Conservation (phyloP, 495 filamentous ascomycete genomes). For the Talaromyces borbonicus region DNA sequence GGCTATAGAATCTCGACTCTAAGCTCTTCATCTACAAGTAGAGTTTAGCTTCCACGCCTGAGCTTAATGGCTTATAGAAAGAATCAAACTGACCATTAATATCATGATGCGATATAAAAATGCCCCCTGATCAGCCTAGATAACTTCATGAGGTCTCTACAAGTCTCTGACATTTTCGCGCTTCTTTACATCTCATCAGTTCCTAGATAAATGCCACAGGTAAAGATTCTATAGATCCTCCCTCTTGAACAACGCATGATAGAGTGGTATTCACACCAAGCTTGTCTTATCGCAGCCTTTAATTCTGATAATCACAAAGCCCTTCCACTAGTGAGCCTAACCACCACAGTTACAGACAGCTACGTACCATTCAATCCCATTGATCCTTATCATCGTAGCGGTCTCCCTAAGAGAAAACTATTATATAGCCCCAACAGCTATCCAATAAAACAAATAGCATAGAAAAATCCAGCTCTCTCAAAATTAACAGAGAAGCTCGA, state of each 20-base stretch:
- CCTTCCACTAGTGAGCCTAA: background rate
- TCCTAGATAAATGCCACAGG: background rate
- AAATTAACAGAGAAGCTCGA: background rate
- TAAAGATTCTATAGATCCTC: background rate
- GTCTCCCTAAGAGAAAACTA: background rate
- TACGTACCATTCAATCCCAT: background rate
- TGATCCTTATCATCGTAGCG: background rate
- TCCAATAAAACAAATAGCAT: background rate
- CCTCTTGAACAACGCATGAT: background rate
- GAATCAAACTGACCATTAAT: too few species aligned
- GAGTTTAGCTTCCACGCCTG: too few species aligned
- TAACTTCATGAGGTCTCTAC: background rate
- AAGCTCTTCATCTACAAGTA: too few species aligned
- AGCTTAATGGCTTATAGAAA: too few species aligned
- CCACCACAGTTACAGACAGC: background rate
- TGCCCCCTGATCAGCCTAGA: background rate
- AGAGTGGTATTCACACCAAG: background rate
- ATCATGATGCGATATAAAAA: background rate
- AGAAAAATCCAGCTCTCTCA: background rate
- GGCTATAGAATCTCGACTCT: too few species aligned
- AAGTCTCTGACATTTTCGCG: background rate
- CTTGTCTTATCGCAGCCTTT: background rate
- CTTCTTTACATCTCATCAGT: background rate
- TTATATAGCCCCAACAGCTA: background rate
- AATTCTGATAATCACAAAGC: background rate